These are phyloP conservation scores for Phyllosticta citrichinensis DNA, from an alignment of 2,329 filamentous ascomycete species.

Conservation along the genomic window DNA sequence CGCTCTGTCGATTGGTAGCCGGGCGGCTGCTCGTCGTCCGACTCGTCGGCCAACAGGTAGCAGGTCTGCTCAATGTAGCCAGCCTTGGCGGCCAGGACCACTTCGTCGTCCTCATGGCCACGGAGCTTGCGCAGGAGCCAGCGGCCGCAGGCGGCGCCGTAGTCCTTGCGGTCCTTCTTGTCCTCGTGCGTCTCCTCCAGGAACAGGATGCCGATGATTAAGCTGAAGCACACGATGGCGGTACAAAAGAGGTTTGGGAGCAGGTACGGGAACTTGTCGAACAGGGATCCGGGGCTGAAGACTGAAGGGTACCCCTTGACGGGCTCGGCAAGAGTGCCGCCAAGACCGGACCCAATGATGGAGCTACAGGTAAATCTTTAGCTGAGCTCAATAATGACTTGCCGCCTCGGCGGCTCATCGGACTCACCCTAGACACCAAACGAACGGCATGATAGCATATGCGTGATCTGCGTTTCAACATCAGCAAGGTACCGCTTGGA, in stretches of 20 bases:
- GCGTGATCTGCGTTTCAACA: constrained; percentile 55
- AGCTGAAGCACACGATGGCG: constrained; percentile 62
- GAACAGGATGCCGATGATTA: constrained; percentile 72
- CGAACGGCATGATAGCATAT: constrained; percentile 95
- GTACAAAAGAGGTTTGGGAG: constrained; percentile 88
- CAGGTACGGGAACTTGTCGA: constrained; percentile 80
- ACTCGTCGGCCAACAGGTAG: constrained; percentile 51
- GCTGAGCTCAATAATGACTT: constrained; percentile 8
- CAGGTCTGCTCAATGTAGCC: constrained; percentile 47
- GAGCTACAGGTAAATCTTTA: constrained; percentile 46
- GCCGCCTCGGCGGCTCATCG: constrained; percentile 8
- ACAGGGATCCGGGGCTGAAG: constrained; percentile 65
- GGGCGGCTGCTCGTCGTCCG: constrained; percentile 50
- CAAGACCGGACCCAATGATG: constrained; percentile 84
- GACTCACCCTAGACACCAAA: constrained; percentile 83
- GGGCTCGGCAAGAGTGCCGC: constrained; percentile 79
- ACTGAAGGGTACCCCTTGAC: constrained; percentile 68
- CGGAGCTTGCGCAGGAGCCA: constrained; percentile 44
- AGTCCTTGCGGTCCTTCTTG: constrained; percentile 66
- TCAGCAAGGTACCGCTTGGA: constrained; percentile 17
- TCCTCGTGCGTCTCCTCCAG: constrained; percentile 88
- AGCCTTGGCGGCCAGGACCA: constrained; percentile 29
- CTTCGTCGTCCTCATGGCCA: constrained; percentile 19
- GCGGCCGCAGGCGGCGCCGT: constrained; percentile 65
- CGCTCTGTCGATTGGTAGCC: constrained; percentile 54